Base-by-base conservation (phyloP, 768 basidiomycete species). In the Phylloporus sp. region DNA sequence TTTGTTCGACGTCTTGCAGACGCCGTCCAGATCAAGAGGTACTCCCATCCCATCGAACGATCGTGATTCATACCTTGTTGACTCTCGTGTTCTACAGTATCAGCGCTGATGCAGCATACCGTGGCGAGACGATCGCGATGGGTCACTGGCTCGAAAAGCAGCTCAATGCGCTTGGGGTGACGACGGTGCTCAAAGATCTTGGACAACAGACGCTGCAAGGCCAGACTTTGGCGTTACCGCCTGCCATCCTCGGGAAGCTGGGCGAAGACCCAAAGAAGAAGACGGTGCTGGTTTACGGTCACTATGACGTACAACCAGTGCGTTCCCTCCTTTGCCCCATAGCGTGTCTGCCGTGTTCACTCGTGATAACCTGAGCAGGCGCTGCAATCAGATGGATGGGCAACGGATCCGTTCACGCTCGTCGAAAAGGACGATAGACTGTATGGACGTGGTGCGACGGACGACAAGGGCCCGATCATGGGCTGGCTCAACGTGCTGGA, bases 231-330 rank as follows among this genome's bases (percentile, higher is more conserved):
- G 70, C 78, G 43, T 76, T 97, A 5, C 94, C 95, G 0, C 91
- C 91, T 3, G 88, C 82, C 6, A 81, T 97, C 65, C 77, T 97
- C 34, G 95, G 88, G 0, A 76, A 75, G 57, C 75, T 93, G 56
- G 95, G 95, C 4, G 76, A 83, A 32, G 91, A 97, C 69, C 83
- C 82, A 13, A 81, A 74, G 63, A 97, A 97, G 83, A 95, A 90
- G 80, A 98, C 94, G 0, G 83, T 97, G 29, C 78, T 95, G 26
- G 72, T 97, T 28, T 97, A 97, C 65, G 95, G 92, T 2, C 95
- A 97, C 68, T 95, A 91, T 63, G 94, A 97, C 64, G 95, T 97
- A 7, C 95, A 97, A 62, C 94, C 95, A 9, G 89, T 90, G 53
- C 45, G 82, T 39, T 6, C 7, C 16, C 24, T 42, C n/a, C 4